A percentile compares a stretch with the other conserved stretches of the same genome.
Evolutionary conservation across 108 stramenopile species (phyloP).

Genomic region (Skeletonema costatum): DNA sequence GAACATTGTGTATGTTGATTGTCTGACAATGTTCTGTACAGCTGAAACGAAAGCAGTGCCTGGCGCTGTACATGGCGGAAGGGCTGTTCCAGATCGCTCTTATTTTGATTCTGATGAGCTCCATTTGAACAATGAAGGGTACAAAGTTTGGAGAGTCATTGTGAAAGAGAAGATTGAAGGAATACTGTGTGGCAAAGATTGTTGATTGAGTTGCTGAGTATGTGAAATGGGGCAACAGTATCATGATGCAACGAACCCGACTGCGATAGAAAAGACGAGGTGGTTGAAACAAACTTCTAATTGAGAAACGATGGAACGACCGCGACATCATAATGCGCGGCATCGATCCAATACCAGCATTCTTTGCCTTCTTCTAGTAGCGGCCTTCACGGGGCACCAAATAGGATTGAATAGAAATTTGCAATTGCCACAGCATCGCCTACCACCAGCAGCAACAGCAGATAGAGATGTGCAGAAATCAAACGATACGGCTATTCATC

Average conservation of each 20-base stretch:
- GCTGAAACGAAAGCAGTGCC: constrained; percentile 44
- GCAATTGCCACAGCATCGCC: not conserved
- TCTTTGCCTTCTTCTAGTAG: not conserved
- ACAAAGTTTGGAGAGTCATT: constrained; percentile 62
- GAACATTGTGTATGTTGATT: constrained; percentile 60
- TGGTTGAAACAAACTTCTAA: too few species aligned
- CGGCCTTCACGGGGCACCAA: not conserved
- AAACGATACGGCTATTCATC: not conserved
- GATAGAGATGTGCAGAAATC: not conserved
- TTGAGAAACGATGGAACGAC: too few species aligned
- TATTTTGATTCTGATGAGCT: constrained; percentile 72
- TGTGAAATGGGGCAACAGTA: too few species aligned
- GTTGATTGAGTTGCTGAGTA: not conserved
- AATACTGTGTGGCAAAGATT: not conserved
- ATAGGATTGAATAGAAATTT: not conserved
- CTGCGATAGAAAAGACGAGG: too few species aligned
- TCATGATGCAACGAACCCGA: too few species aligned
- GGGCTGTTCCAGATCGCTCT: constrained; percentile 51
- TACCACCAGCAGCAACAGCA: not conserved
- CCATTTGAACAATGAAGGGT: constrained; percentile 73
- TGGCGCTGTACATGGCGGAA: constrained; percentile 61
- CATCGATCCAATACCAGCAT: not conserved
- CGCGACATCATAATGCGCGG: too few species aligned
- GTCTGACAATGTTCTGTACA: constrained; percentile 76
- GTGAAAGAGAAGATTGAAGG: constrained; percentile 41